Evolutionary conservation across 805 yeast species (phyloP).

Genomic region (Saccharomycopsis fibuligera): DNA sequence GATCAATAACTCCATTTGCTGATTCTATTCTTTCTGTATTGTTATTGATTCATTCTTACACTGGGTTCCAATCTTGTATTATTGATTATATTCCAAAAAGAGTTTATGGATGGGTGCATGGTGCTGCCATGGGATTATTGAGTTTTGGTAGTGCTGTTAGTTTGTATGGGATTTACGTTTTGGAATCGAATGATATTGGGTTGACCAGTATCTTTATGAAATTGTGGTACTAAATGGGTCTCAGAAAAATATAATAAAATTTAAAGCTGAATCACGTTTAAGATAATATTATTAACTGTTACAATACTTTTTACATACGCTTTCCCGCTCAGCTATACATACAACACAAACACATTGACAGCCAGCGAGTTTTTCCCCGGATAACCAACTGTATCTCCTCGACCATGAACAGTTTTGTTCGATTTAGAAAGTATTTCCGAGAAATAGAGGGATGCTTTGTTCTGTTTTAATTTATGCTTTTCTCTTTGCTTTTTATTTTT

Average conservation of each 20-base stretch:
- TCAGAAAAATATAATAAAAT: background rate
- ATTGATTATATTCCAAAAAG: constrained; percentile 87
- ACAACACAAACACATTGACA: no score
- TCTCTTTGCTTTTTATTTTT: no score
- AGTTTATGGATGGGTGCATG: constrained; percentile 74
- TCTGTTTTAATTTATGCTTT: no score
- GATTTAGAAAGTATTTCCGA: no score
- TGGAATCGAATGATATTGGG: constrained; percentile 74
- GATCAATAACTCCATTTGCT: constrained; percentile 58
- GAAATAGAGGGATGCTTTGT: no score
- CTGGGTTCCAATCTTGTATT: constrained; percentile 87
- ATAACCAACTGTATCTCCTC: no score
- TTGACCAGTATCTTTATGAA: constrained; percentile 49
- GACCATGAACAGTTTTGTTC: no score
- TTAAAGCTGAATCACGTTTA: no score
- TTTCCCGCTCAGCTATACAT: no score
- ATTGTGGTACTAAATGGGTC: constrained; percentile 7
- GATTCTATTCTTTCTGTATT: constrained; percentile 68
- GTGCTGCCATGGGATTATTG: constrained; percentile 59
- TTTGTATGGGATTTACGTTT: constrained; percentile 72
- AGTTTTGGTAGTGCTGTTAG: constrained; percentile 66
- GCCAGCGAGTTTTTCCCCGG: no score
- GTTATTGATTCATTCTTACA: constrained; percentile 69
- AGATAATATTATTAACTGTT: no score
- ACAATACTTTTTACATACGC: no score